phyloP scores from a whole-genome alignment of 2,329 filamentous ascomycete species.

The Venturia asperata region DNA sequence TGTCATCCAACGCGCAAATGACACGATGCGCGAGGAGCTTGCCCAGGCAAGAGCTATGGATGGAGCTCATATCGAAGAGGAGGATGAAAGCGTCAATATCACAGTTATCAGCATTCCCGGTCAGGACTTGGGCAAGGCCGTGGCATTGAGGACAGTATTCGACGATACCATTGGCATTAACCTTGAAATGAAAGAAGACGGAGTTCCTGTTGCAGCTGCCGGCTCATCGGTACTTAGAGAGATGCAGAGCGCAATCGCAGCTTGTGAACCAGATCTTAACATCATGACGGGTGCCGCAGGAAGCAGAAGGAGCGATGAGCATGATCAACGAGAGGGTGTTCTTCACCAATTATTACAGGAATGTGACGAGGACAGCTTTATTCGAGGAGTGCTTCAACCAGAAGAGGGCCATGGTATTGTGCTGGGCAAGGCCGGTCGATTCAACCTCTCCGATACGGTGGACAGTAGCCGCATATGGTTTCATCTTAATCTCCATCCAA shows the following conservation, averaged over 20 bases:
- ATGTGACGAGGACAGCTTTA: conserved; percentile 70
- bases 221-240: conserved; percentile 81
- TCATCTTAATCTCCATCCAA: conserved; percentile 85
- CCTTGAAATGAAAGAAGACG: conserved; percentile 93
- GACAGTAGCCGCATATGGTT: conserved; percentile 90
- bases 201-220: conserved; percentile 64
- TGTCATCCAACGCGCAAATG: conserved; percentile 84
- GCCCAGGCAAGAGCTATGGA: conserved; percentile 46
- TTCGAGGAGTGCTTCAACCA: conserved; percentile 76
- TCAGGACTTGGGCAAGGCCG: conserved; percentile 72
- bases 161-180: conserved; percentile 93
- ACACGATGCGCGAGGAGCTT: conserved; percentile 72
- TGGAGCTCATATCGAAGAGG: conserved; percentile 46
- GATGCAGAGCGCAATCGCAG: conserved; percentile 73
- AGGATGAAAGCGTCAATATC: conserved; percentile 77
- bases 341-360: conserved; percentile 83
- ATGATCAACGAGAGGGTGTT: conserved; percentile 74
- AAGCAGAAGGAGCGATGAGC: conserved; percentile 66
- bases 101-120: conserved; percentile 82
- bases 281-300: conserved; percentile 60
- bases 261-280: conserved; percentile 71
- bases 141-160: conserved; percentile 85
- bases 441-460: conserved; percentile 68
- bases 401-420: conserved; percentile 69
- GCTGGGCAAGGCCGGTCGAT: conserved; percentile 67